Percentiles rank a stretch among this genome's conserved stretches.
Conservation (phyloP, 371 early-diverging fungal species). For the Haplosporangium sp. region DNA sequence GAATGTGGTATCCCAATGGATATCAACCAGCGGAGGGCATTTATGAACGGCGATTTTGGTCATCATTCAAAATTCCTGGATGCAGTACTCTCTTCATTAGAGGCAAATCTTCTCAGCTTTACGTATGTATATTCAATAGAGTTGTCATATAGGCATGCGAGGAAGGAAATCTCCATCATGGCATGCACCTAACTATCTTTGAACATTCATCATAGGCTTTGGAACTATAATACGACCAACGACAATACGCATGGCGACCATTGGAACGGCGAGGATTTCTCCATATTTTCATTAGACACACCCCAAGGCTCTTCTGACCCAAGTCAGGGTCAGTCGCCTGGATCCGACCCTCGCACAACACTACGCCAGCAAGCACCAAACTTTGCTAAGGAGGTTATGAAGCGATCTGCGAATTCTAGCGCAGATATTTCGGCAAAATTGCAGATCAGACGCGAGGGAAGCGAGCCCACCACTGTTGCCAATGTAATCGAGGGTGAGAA, state of each 20-base stretch:
- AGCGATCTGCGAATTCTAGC: constrained; percentile 25
- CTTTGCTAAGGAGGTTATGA: constrained; percentile 46
- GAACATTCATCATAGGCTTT: constrained; percentile 68
- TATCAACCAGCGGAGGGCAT: constrained; percentile 76
- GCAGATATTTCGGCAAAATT: constrained; percentile 26
- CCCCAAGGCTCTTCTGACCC: constrained; percentile 23
- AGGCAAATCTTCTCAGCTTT: constrained; percentile 79
- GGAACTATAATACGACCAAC: constrained; percentile 88
- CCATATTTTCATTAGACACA: constrained; percentile 70
- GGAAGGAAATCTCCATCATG: no score
- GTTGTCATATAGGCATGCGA: not conserved
- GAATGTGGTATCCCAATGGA: constrained; percentile 93
- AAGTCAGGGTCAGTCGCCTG: not conserved
- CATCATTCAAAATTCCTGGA: constrained; percentile 80
- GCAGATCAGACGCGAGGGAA: constrained; percentile 24
- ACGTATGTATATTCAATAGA: constrained; percentile 57
- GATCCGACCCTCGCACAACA: constrained; percentile 10
- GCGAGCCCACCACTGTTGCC: not conserved
- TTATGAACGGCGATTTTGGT: constrained; percentile 74
- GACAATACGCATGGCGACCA: constrained; percentile 84
- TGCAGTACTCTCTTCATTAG: constrained; percentile 77
- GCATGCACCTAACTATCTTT: no score
- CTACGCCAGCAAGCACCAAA: constrained; percentile 42
- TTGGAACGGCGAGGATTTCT: constrained; percentile 94
- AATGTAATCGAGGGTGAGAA: constrained; percentile 12